These are phyloP conservation scores for Suhomyces maxii DNA, from an alignment of 1,139 yeast genomes.

Conservation along the genomic window DNA sequence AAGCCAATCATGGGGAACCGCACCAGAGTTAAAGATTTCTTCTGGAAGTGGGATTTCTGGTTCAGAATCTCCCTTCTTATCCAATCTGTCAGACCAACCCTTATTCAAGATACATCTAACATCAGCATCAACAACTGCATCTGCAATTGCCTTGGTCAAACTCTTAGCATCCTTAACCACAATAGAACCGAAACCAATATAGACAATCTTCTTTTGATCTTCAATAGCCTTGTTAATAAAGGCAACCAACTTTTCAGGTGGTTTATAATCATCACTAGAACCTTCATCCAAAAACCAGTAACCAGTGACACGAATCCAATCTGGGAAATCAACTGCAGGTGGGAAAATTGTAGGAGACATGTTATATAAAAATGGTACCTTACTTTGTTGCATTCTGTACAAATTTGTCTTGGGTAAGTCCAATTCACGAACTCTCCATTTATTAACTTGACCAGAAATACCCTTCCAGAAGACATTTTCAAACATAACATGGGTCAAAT, in stretches of 20 bases:
- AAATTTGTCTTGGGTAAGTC: slow-evolving; percentile 69
- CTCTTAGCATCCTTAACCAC: slow-evolving; percentile 82
- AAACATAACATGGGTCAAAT: slow-evolving; percentile 87
- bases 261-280: slow-evolving; percentile 53
- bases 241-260: slow-evolving; percentile 57
- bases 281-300: slow-evolving; percentile 92
- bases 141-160: slow-evolving; percentile 73
- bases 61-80: slow-evolving; percentile 29
- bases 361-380: slow-evolving; percentile 85
- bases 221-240: slow-evolving; percentile 66
- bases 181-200: slow-evolving; percentile 94
- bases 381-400: slow-evolving; percentile 68
- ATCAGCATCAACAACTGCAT: slow-evolving; percentile 75
- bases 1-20: slow-evolving; percentile 92
- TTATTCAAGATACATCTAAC: slow-evolving; percentile 86
- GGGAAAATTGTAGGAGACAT: slow-evolving; percentile 87
- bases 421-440: slow-evolving; percentile 75
- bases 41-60: slow-evolving; percentile 64
- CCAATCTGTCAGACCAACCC: slow-evolving; percentile 89
- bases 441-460: slow-evolving; percentile 81
- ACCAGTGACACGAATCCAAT: slow-evolving; percentile 93
- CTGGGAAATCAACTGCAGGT: slow-evolving; percentile 90
- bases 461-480: slow-evolving; percentile 95
- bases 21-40: slow-evolving; percentile 66
- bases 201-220: slow-evolving; percentile 70